phyloP scores from a whole-genome alignment of 345 rosid genomes.

The Hibiscus mutabilis region DNA sequence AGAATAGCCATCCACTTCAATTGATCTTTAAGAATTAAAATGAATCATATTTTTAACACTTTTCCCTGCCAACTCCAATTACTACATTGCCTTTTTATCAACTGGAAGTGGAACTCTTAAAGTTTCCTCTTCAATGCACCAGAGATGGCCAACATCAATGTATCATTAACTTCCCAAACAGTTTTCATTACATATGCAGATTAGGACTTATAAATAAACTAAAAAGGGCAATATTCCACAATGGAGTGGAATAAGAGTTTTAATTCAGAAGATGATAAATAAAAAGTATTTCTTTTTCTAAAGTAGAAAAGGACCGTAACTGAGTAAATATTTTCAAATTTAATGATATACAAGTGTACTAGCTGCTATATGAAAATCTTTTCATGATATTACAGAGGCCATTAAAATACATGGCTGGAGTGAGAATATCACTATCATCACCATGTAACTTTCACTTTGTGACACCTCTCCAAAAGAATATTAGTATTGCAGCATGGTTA shows the following conservation, averaged over 20 bases:
- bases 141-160: too few relatives aligned
- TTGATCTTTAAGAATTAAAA: neutral
- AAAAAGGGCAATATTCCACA: neutral
- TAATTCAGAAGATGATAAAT: neutral
- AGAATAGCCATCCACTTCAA: neutral
- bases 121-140: neutral
- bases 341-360: neutral
- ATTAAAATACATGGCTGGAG: conserved; percentile 18
- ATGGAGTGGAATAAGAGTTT: neutral
- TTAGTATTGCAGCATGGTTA: conserved; percentile 42
- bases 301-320: neutral
- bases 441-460: conserved; percentile 22
- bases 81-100: neutral
- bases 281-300: neutral
- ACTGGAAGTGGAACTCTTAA: neutral
- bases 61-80: neutral
- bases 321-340: neutral
- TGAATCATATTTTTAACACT: neutral
- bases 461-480: conserved; percentile 34
- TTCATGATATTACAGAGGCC: conserved; percentile 13
- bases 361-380: conserved; percentile 1
- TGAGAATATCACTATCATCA: conserved; percentile 17
- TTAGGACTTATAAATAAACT: neutral
- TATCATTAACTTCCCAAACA: neutral
- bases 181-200: neutral